Evolutionary conservation across 805 yeast species (phyloP).

Genomic region (Nakazawaea holstii): DNA sequence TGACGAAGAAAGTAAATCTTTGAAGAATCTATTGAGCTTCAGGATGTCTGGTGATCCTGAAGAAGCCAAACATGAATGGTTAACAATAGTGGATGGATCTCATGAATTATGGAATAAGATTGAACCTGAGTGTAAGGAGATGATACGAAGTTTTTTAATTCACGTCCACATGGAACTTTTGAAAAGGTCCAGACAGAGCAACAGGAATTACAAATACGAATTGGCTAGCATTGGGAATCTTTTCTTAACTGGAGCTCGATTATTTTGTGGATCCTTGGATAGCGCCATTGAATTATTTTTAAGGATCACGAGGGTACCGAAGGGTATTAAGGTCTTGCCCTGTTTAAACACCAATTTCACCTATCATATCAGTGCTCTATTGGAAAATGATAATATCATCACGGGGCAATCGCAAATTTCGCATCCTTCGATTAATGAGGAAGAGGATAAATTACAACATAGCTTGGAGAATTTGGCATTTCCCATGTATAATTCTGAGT

Average conservation of each 20-base stretch:
- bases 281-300: slow-evolving; percentile 74
- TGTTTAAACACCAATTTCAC: slow-evolving; percentile 82
- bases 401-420: slow-evolving; percentile 93
- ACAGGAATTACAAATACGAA: slow-evolving; percentile 63
- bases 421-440: slow-evolving; percentile 51
- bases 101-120: slow-evolving; percentile 64
- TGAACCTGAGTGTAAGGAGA: slow-evolving; percentile 58
- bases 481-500: slow-evolving; percentile 18
- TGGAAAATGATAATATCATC: slow-evolving; percentile 64
- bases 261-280: slow-evolving; percentile 80
- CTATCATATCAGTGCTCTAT: slow-evolving; percentile 76
- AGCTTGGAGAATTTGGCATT: slow-evolving; percentile 19
- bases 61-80: slow-evolving; percentile 71
- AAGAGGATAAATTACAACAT: slow-evolving; percentile 6
- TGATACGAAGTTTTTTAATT: slow-evolving; percentile 70
- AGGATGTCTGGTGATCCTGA: slow-evolving; percentile 43
- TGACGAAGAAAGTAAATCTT: slow-evolving; percentile 16
- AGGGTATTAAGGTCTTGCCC: slow-evolving; percentile 57
- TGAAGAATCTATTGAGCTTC: slow-evolving; percentile 36
- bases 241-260: slow-evolving; percentile 73
- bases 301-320: slow-evolving; percentile 56
- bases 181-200: slow-evolving; percentile 53
- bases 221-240: slow-evolving; percentile 83
- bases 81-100: slow-evolving; percentile 68
- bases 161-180: slow-evolving; percentile 75